Evolutionary conservation across 495 filamentous ascomycete species (phyloP), one percentile per base, ranked within the genome.

Genomic region (Xylaria grammica): DNA sequence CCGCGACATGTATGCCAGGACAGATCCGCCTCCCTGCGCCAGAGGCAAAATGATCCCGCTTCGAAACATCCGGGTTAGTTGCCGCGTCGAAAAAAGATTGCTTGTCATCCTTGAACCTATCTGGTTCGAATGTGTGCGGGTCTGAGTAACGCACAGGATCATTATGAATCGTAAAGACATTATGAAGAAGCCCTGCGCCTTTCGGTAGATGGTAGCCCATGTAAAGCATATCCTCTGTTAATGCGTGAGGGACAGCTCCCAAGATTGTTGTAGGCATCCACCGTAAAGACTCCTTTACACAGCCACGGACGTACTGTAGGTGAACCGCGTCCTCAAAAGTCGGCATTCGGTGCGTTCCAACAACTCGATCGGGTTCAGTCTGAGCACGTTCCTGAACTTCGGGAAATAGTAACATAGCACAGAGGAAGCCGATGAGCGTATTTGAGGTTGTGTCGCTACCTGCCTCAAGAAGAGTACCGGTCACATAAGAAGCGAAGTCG

Each of bases 1-100:
- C 85, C 0, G 87, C 87, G 0, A 89, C 66, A 48, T 84, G 74
- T 3, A 83, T 82, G 0, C 86, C 87, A 0, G 82, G 80, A 62
- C 87, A 89, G 11, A 85, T 76, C 0, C 86, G 75, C 1, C 86
- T 77, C 0, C 86, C 87, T 42, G 79, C 81, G 1, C 86, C 85
- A 60, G 73, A 78, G 1, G 75, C 79, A 65, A 78, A 86, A 10
- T 84, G 82, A 69, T 86, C 85, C 17, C 77, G 72, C 56, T 75
- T 73, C 24, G 74, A 62, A 26, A 67, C 70, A 38, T 81, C 72
- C 61, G 58, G 8, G 36, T 42, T 42, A 62, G 62, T 40, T 75
- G 74, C 6, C 24, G 72, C 67, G 44, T 79, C 70, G 51, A 76
- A 54, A 17, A 54, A 54, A 19, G 69, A 59, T 74, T 81, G 79